A percentile compares a stretch with the other conserved stretches of the same genome.
Conservation (phyloP, 148 eudicot species). For the Euryodendron excelsum region DNA sequence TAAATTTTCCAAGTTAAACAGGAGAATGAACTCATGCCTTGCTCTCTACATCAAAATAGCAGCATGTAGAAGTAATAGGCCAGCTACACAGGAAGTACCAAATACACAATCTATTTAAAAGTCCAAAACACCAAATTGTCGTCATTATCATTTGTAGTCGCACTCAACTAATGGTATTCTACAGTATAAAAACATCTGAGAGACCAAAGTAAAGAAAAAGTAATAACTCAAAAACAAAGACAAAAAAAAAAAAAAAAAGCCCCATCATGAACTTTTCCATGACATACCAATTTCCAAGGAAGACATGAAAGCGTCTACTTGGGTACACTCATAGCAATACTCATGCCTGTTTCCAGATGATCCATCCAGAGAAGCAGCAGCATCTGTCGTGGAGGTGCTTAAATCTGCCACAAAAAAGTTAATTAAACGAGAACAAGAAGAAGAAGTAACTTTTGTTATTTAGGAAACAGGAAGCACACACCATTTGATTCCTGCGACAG, state of each 20-base stretch:
- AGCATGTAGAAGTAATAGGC: background rate
- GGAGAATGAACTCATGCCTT: background rate
- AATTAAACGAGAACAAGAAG: background rate
- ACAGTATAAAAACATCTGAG: background rate
- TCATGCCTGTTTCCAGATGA: constrained; percentile 20
- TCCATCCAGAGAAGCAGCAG: constrained; percentile 15
- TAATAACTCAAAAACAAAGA: background rate
- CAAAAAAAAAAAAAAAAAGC: background rate
- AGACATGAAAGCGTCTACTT: constrained; percentile 18
- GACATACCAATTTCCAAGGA: constrained; percentile 28
- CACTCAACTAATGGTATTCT: background rate
- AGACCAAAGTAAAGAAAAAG: background rate
- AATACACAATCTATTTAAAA: background rate
- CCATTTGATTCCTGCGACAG: constrained; percentile 23
- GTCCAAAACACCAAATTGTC: background rate
- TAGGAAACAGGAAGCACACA: constrained; percentile 12
- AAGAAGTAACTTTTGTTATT: background rate
- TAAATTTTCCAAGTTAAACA: no score
- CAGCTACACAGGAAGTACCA: constrained; percentile 6
- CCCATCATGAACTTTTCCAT: background rate
- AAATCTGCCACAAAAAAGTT: constrained; percentile 10
- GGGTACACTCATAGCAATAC: constrained; percentile 11
- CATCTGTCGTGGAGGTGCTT: constrained; percentile 12
- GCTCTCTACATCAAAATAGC: background rate
- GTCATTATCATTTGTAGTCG: background rate